Conservation (phyloP, 768 basidiomycete species). For the Hericium coralloides region DNA sequence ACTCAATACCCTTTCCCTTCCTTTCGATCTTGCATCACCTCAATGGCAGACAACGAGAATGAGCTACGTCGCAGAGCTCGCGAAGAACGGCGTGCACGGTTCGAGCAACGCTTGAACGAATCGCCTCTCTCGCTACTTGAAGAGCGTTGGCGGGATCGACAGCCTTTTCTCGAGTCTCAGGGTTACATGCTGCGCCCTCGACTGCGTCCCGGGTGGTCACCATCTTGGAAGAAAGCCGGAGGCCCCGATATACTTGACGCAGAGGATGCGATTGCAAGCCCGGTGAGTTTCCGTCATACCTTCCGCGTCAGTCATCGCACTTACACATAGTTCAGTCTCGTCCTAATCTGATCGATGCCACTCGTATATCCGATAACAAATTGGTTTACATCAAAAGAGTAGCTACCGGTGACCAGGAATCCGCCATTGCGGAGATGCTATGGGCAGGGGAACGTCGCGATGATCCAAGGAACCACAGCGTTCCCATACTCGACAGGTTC, state of each 20-base stretch:
- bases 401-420: conserved; percentile 3
- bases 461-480: conserved; percentile 7
- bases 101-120: no score
- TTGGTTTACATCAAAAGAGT: conserved; percentile 25
- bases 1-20: no score
- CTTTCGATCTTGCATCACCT: no score
- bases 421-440: conserved; percentile 9
- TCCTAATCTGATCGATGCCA: conserved; percentile 21
- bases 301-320: no score
- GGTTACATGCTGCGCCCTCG: conserved; percentile 13
- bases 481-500: conserved; percentile 9
- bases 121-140: background rate
- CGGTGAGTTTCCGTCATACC: background rate
- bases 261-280: conserved; percentile 1
- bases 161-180: conserved; percentile 6
- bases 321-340: background rate
- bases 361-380: conserved; percentile 17
- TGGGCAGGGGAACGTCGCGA: background rate
- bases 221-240: conserved; percentile 8
- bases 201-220: conserved; percentile 10
- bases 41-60: no score
- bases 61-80: no score
- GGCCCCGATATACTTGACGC: background rate
- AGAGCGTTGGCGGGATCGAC: conserved; percentile 7
- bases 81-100: no score